phyloP scores from a whole-genome alignment of 2,329 filamentous ascomycete genomes.

The Aspergillus oerlinghausenensis region DNA sequence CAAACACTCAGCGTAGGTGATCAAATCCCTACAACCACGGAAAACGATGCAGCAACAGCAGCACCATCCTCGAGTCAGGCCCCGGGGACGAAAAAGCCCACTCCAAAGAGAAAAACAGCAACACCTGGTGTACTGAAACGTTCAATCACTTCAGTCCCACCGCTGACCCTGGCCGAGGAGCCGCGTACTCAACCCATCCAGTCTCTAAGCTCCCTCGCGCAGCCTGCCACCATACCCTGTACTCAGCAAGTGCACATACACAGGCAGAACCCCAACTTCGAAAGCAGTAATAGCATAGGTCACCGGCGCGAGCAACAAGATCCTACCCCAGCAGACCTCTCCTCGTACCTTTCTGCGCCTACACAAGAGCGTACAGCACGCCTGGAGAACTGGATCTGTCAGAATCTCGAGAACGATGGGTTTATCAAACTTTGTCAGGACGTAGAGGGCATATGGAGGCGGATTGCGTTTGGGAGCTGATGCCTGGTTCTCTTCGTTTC shows the following conservation, averaged over 20 bases:
- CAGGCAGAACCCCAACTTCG: background rate
- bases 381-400: conserved; percentile 40
- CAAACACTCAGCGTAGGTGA: background rate
- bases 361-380: conserved; percentile 28
- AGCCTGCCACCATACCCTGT: background rate
- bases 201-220: background rate
- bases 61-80: background rate
- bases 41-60: background rate
- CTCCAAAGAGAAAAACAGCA: background rate
- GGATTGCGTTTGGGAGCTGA: conserved; percentile 35
- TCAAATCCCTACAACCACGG: conserved; percentile 1
- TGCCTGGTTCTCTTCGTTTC: background rate
- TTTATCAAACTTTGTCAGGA: conserved; percentile 39
- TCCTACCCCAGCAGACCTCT: conserved; percentile 21
- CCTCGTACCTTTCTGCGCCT: conserved; percentile 27
- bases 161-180: background rate
- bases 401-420: conserved; percentile 36
- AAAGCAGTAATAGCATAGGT: background rate
- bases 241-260: background rate
- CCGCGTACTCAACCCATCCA: background rate
- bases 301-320: background rate
- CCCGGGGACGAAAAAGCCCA: background rate
- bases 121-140: background rate
- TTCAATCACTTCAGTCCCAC: background rate
- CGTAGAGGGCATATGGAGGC: conserved; percentile 37